phyloP scores from a whole-genome alignment of 2,329 filamentous ascomycete genomes.

The Colletotrichum noveboracense region DNA sequence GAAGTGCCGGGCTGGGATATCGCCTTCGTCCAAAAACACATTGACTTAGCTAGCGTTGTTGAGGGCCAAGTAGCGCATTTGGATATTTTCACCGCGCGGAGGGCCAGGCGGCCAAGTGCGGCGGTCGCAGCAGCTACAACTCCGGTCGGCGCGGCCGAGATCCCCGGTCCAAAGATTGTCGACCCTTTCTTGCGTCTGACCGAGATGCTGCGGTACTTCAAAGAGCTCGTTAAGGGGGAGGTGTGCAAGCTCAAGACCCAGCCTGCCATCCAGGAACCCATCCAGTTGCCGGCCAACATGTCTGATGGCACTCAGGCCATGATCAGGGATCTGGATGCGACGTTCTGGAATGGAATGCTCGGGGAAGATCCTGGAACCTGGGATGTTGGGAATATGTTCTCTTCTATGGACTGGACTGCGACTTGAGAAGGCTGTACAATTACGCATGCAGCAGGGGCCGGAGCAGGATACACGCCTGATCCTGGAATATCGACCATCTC shows the following conservation, averaged over 20 bases:
- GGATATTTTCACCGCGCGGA: conserved; percentile 27
- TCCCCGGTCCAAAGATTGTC: not conserved
- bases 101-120: conserved; percentile 17
- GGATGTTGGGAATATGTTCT: not conserved
- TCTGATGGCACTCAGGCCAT: conserved; percentile 25
- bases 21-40: conserved; percentile 36
- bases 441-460: not conserved
- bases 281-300: conserved; percentile 19
- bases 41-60: conserved; percentile 36
- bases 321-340: conserved; percentile 29
- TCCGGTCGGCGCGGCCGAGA: not conserved
- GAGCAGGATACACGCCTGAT: not conserved
- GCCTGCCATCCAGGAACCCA: not conserved
- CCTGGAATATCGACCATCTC: not conserved
- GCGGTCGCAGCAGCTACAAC: not conserved
- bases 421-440: not conserved
- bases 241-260: not conserved
- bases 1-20: conserved; percentile 52
- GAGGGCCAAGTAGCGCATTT: conserved; percentile 35
- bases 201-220: conserved; percentile 22
- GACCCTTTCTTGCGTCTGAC: conserved; percentile 25
- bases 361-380: conserved; percentile 11
- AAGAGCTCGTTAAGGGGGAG: conserved; percentile 17
- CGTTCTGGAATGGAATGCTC: conserved; percentile 21
- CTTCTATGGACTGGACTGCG: conserved; percentile 21